Evolutionary conservation across 257 asterid species (phyloP).

Genomic region (Nicotiana tabacum): DNA sequence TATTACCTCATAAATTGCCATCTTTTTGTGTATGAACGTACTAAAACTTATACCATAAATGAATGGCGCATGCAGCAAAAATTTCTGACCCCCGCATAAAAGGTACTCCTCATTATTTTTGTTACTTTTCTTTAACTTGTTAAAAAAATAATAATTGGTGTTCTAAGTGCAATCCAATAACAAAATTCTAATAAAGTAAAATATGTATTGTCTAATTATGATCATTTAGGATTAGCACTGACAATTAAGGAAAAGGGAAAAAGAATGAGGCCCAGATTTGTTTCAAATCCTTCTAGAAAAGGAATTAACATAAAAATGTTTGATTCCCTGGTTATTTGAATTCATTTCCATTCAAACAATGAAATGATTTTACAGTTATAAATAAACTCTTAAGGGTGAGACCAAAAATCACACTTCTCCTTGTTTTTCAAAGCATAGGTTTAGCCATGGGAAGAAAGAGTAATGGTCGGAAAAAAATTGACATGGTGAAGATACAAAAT

Average conservation of each 20-base stretch:
- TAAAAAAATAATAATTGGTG: no score
- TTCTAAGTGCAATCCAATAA: no score
- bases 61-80: no score
- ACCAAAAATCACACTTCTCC: neutral
- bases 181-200: no score
- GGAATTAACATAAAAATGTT: neutral
- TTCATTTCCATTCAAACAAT: neutral
- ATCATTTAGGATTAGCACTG: neutral
- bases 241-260: neutral
- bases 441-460: constrained; percentile 11
- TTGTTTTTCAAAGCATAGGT: neutral
- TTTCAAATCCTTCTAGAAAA: neutral
- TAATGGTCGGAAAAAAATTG: constrained; percentile 44
- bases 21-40: no score
- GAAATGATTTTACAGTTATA: neutral
- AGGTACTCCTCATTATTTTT: no score
- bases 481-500: constrained; percentile 50
- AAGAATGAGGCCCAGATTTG: neutral
- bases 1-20: no score
- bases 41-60: no score
- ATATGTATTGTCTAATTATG: no score
- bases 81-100: no score
- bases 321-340: neutral
- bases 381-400: neutral
- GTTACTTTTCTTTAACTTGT: no score